Evolutionary conservation across 352 stramenopile species (phyloP), one percentile per base, ranked within the genome.

Genomic region (Halophytophthora polymorphica): DNA sequence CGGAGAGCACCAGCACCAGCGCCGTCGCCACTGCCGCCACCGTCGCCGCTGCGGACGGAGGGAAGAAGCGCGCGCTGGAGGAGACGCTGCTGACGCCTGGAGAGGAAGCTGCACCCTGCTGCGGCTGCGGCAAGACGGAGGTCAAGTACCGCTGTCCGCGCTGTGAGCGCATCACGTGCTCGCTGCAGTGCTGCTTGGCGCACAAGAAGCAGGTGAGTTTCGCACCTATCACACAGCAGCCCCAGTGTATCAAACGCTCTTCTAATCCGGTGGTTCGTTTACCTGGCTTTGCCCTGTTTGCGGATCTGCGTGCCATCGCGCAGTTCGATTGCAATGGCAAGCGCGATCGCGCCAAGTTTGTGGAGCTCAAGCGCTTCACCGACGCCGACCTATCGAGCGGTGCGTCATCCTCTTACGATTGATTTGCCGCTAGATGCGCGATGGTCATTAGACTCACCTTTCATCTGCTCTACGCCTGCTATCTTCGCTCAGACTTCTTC

Each of bases 111-210:
- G 36, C 68, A 2, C 45, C 36, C n/a, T 94, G 83, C 62, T 56
- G 51, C 40, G 61, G 58, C 10, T 94, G 83, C 44, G 58, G 56
- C 25, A 62, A 55, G 11, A 56, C 18, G 17, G 59, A 79, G 41
- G 76, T 91, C 65, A 94, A 94, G 67, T 94, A 94, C 56, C 81
- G 83, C 42, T 94, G 83, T 72, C 83, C 83, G 33, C 69, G 79
- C 47, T 94, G 83, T 50, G 83, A 94, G 56, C 76, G 81, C 52
- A 75, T 90, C 64, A 91, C 83, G 47, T 94, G 83, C 56, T 91
- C 81, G 38, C 59, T 94, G 41, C 56, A 64, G 14, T 94, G 83
- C 66, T 94, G 83, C 45, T 41, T 90, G 19, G 72, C 55, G 12
- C 83, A 94, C 69, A 94, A 94, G 68, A 90, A 85, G 33, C 41